Conservation (phyloP, 2,329 filamentous ascomycete genomes). For the Fusarium xyrophilum region DNA sequence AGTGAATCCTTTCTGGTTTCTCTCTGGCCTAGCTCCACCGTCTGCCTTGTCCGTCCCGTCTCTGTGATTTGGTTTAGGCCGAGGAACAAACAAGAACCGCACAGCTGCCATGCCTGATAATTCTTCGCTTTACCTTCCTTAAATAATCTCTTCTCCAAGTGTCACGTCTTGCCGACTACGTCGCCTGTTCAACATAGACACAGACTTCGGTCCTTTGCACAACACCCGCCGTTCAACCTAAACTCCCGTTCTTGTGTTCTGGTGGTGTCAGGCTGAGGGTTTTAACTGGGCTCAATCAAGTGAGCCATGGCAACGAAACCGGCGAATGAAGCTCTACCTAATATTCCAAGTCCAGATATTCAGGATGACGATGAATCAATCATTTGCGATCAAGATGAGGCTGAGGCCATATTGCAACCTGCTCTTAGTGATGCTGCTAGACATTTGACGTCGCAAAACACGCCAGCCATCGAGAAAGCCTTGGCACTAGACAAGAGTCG, state of each 20-base stretch:
- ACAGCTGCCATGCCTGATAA: constrained; percentile 19
- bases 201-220: constrained; percentile 6
- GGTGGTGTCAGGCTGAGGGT: background rate
- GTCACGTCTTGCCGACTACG: background rate
- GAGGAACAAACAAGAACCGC: constrained; percentile 12
- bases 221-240: background rate
- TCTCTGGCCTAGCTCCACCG: constrained; percentile 33
- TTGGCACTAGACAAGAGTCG: constrained; percentile 58
- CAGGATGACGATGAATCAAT: constrained; percentile 37
- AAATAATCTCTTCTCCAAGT: constrained; percentile 12
- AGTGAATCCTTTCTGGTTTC: background rate
- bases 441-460: constrained; percentile 61
- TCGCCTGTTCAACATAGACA: constrained; percentile 10
- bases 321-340: constrained; percentile 4
- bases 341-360: constrained; percentile 6
- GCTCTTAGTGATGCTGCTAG: constrained; percentile 64
- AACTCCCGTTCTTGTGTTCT: background rate
- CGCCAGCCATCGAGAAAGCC: constrained; percentile 64
- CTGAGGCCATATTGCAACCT: constrained; percentile 65
- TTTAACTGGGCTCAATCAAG: background rate
- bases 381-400: constrained; percentile 59
- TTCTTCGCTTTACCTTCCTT: constrained; percentile 15
- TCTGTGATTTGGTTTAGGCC: constrained; percentile 15
- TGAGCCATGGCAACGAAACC: constrained; percentile 21
- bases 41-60: background rate